Percentiles rank a stretch among this genome's conserved stretches.
Conservation (phyloP, 352 stramenopile species). For the Phytophthora hybrid region DNA sequence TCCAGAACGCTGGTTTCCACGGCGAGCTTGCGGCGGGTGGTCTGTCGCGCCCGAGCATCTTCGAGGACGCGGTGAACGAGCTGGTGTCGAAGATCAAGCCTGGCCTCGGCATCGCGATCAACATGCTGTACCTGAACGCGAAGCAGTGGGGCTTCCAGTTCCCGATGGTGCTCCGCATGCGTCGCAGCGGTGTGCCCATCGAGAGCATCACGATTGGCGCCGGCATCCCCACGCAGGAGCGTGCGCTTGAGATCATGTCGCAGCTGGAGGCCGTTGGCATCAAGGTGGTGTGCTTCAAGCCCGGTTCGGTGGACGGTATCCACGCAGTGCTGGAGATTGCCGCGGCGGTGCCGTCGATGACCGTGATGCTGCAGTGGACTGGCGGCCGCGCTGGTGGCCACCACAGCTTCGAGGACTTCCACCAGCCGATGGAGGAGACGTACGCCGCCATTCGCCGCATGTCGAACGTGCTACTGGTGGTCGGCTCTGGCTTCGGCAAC, state of each 20-base stretch:
- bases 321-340: conserved; percentile 84
- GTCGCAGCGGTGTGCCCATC: too few relatives aligned
- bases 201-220: too few relatives aligned
- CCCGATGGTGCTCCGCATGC: too few relatives aligned
- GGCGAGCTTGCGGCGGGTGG: conserved; percentile 83
- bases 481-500: too few relatives aligned
- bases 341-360: conserved; percentile 59
- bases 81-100: conserved; percentile 79
- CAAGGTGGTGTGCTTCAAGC: conserved; percentile 88
- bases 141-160: too few relatives aligned
- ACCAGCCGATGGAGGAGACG: conserved; percentile 66
- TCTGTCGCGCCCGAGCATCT: conserved; percentile 73
- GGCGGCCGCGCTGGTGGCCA: conserved; percentile 85
- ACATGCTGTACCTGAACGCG: conserved; percentile 92
- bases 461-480: conserved; percentile 84
- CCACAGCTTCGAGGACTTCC: conserved; percentile 92
- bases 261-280: conserved; percentile 75
- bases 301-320: conserved; percentile 82
- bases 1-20: conserved; percentile 84
- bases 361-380: conserved; percentile 91
- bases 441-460: conserved; percentile 84
- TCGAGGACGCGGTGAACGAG: conserved; percentile 70
- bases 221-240: conserved; percentile 82
- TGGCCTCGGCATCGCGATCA: conserved; percentile 82
- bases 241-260: conserved; percentile 80